Evolutionary conservation across 805 yeast genomes (phyloP).

Genomic region (Candida alai): DNA sequence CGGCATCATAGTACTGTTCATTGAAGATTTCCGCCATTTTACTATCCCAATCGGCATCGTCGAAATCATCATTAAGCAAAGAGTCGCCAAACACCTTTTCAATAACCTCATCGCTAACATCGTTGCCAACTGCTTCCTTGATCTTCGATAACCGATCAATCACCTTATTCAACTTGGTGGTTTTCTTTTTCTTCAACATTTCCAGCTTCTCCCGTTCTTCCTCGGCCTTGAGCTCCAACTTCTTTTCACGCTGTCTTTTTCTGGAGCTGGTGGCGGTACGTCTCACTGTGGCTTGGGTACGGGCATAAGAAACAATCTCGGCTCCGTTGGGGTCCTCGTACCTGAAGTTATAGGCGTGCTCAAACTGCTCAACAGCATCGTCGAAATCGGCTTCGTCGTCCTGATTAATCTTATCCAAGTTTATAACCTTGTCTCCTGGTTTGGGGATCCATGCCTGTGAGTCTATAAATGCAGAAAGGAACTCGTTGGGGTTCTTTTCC

Average conservation of each 20-base stretch:
- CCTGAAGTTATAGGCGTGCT: slow-evolving; percentile 90
- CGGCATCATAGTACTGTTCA: slow-evolving; percentile 69
- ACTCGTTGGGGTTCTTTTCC: slow-evolving; percentile 54
- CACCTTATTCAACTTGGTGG: slow-evolving; percentile 70
- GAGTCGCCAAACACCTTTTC: slow-evolving; percentile 68
- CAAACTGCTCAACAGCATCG: slow-evolving; percentile 86
- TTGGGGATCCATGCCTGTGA: slow-evolving; percentile 89
- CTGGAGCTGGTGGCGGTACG: slow-evolving; percentile 71
- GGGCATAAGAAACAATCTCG: slow-evolving; percentile 90
- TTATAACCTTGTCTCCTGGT: slow-evolving; percentile 53
- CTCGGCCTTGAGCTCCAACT: slow-evolving; percentile 49
- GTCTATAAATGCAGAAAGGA: slow-evolving; percentile 67
- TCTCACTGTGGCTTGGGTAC: slow-evolving; percentile 89
- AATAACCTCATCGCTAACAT: slow-evolving; percentile 54
- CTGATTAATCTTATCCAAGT: slow-evolving; percentile 47
- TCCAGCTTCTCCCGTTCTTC: slow-evolving; percentile 55
- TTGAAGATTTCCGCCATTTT: slow-evolving; percentile 82
- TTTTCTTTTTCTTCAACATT: slow-evolving; percentile 66
- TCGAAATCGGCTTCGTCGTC: slow-evolving; percentile 83
- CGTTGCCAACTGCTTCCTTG: slow-evolving; percentile 65
- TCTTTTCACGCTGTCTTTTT: slow-evolving; percentile 76
- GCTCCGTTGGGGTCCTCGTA: slow-evolving; percentile 89
- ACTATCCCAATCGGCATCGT: slow-evolving; percentile 86
- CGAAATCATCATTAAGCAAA: slow-evolving; percentile 82
- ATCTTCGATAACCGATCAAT: slow-evolving; percentile 66